These are phyloP conservation scores for Fusarium setosum DNA, from an alignment of 2,329 filamentous ascomycete species.

Conservation along the genomic window DNA sequence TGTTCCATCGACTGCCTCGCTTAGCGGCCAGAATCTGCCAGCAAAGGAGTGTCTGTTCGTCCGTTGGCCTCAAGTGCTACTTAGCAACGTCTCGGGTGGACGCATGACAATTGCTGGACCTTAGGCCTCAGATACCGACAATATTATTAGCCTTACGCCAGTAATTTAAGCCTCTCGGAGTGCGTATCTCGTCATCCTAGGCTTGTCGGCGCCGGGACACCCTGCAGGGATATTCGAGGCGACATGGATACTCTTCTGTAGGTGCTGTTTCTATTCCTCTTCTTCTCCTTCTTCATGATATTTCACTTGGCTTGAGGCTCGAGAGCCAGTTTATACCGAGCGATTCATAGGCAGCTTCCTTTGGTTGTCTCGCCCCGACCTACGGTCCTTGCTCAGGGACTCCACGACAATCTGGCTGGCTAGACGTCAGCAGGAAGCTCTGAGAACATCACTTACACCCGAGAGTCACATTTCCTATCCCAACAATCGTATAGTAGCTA, in stretches of 20 bases:
- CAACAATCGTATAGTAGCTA: constrained; percentile 13
- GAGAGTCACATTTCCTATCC: background rate
- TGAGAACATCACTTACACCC: background rate
- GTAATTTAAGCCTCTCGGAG: background rate
- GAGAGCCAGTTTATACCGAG: background rate
- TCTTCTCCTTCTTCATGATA: background rate
- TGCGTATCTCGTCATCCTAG: background rate
- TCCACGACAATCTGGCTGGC: background rate
- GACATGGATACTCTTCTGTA: constrained; percentile 73
- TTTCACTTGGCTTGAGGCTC: background rate
- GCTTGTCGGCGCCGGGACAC: background rate
- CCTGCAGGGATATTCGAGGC: constrained; percentile 23
- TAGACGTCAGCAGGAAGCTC: background rate
- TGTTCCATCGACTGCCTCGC: background rate
- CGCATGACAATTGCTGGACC: background rate
- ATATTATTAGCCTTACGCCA: constrained; percentile 2
- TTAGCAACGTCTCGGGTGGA: background rate
- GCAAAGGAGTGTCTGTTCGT: background rate
- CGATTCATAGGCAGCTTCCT: background rate
- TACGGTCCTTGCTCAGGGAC: background rate
- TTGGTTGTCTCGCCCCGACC: background rate
- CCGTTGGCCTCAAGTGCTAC: background rate
- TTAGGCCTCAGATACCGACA: background rate
- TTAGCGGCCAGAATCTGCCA: background rate
- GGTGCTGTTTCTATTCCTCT: constrained; percentile 47